These are phyloP conservation scores for Polyplosphaeria fusca DNA, from an alignment of 495 filamentous ascomycete species.

Conservation along the genomic window DNA sequence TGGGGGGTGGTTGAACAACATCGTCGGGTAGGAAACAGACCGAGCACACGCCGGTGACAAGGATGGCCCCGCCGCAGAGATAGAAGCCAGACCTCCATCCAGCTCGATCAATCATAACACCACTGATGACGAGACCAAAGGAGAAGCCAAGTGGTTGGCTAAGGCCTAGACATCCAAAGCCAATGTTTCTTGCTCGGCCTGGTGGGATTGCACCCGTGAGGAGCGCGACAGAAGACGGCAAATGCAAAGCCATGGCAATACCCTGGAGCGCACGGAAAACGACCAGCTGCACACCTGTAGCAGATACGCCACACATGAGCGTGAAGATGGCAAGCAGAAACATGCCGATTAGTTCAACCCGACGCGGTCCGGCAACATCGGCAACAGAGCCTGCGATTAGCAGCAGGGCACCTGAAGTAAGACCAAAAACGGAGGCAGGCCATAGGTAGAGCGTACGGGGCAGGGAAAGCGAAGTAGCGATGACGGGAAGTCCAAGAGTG, in stretches of 20 bases:
- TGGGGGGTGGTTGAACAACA: too few relatives aligned
- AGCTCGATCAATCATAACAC: conserved; percentile 48
- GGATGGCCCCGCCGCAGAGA: conserved; percentile 40
- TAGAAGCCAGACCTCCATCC: conserved; percentile 54
- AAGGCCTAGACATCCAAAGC: conserved; percentile 50
- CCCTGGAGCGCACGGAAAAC: conserved; percentile 52
- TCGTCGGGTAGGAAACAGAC: too few relatives aligned
- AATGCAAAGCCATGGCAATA: conserved; percentile 48
- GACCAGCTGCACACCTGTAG: conserved; percentile 49
- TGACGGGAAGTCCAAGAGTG: conserved; percentile 18
- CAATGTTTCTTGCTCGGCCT: conserved; percentile 51
- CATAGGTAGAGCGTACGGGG: conserved; percentile 16
- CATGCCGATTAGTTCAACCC: conserved; percentile 48
- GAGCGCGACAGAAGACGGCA: conserved; percentile 52
- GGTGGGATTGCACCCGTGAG: conserved; percentile 45
- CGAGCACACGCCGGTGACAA: conserved; percentile 38
- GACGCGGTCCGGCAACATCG: conserved; percentile 49
- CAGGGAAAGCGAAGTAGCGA: conserved; percentile 7
- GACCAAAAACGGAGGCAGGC: conserved; percentile 39
- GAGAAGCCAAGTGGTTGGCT: conserved; percentile 54
- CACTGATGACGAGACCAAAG: conserved; percentile 53
- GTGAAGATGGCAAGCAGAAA: conserved; percentile 47
- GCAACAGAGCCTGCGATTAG: conserved; percentile 52
- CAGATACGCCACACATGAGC: conserved; percentile 47
- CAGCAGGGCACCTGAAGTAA: conserved; percentile 45